A percentile compares a stretch with the other conserved stretches of the same genome.
phyloP scores from a whole-genome alignment of 2,329 filamentous ascomycete genomes.

The Helicocarpus griseus region DNA sequence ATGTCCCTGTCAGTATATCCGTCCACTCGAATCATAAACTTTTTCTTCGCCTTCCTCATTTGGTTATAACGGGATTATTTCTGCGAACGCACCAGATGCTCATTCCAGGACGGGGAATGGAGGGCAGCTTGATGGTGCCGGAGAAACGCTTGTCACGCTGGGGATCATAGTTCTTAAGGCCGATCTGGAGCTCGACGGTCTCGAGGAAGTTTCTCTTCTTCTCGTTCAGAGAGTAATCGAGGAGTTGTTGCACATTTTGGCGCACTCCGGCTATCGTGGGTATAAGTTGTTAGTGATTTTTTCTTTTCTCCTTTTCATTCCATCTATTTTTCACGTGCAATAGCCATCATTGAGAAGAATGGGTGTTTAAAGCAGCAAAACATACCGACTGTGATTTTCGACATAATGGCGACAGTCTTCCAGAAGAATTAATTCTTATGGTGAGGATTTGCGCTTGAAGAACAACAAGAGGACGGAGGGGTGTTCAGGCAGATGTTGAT shows the following conservation, averaged over 20 bases:
- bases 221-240: slow-evolving; percentile 88
- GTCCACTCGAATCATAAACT: slow-evolving; percentile 4
- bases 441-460: slow-evolving; percentile 51
- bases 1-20: slow-evolving; percentile 14
- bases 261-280: slow-evolving; percentile 68
- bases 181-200: slow-evolving; percentile 75
- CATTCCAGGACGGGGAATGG: slow-evolving; percentile 86
- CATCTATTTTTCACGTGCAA: slow-evolving; percentile 6
- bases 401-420: slow-evolving; percentile 65
- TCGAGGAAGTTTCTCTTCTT: slow-evolving; percentile 99
- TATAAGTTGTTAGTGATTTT: slow-evolving; percentile 4
- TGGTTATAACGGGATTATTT: background rate
- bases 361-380: slow-evolving; percentile 11
- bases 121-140: slow-evolving; percentile 91
- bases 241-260: slow-evolving; percentile 83
- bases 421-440: slow-evolving; percentile 69
- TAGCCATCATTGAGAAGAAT: background rate
- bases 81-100: slow-evolving; percentile 56
- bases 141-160: slow-evolving; percentile 99
- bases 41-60: background rate
- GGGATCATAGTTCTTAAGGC: slow-evolving; percentile 97
- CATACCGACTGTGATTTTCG: slow-evolving; percentile 50
- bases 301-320: no score
- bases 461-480: slow-evolving; percentile 4
- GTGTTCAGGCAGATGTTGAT: background rate